Evolutionary conservation across 495 filamentous ascomycete genomes (phyloP).

Genomic region (Neurospora hispaniola): DNA sequence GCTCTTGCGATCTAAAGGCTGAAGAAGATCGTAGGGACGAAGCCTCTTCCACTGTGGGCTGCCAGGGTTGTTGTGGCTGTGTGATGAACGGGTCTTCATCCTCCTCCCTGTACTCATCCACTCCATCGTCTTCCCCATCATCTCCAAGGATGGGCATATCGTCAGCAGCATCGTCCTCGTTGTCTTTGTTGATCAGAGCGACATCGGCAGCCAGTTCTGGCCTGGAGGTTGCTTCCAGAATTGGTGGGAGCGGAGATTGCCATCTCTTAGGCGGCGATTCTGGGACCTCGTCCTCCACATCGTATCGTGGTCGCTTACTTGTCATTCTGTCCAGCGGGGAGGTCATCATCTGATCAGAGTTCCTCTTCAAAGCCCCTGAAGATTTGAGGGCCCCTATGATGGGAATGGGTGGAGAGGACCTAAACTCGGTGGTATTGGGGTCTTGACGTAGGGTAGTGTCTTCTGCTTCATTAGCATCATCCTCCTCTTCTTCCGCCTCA

Average conservation of each 20-base stretch:
- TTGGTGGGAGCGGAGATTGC: slow-evolving; percentile 5
- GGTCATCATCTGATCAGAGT: background rate
- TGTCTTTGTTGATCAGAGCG: background rate
- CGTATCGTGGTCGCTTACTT: background rate
- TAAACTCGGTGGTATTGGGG: background rate
- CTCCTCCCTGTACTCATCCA: background rate
- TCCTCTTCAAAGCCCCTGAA: background rate
- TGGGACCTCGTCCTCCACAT: background rate
- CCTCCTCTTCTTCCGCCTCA: slow-evolving; percentile 5
- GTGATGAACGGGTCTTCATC: slow-evolving; percentile 9
- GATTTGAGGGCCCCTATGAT: background rate
- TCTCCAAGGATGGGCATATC: background rate
- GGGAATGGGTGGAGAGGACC: background rate
- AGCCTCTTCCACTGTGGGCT: background rate
- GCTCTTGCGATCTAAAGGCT: slow-evolving; percentile 7
- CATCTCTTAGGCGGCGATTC: slow-evolving; percentile 3
- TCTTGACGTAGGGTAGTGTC: background rate
- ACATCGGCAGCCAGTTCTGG: background rate
- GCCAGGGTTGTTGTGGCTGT: slow-evolving; percentile 18
- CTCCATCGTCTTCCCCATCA: background rate
- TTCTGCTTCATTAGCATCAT: slow-evolving; percentile 8
- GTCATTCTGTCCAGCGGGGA: background rate
- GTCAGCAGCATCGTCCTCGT: background rate
- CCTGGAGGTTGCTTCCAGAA: background rate
- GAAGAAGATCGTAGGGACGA: background rate